Evolutionary conservation across 1,139 yeast species (phyloP).

Genomic region (Magnusiomyces sp.): DNA sequence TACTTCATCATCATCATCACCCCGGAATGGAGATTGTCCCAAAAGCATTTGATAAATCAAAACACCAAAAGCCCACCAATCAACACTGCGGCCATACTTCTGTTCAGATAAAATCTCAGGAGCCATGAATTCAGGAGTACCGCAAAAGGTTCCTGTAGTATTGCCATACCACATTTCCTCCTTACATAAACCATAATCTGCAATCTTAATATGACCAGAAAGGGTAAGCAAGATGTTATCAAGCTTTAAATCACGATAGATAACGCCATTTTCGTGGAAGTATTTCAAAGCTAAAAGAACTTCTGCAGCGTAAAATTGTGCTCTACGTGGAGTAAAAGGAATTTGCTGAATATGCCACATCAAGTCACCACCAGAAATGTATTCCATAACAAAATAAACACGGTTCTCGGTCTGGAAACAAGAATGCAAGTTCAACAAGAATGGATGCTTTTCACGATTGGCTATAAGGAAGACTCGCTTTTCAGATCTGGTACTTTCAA

Average conservation of each 20-base stretch:
- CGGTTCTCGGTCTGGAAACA: constrained; percentile 98
- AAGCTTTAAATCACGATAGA: constrained; percentile 90
- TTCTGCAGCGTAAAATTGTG: constrained; percentile 95
- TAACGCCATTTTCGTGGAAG: constrained; percentile 92
- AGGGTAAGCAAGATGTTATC: constrained; percentile 86
- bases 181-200: constrained; percentile 94
- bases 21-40: constrained; percentile 95
- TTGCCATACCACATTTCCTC: constrained; percentile 90
- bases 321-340: constrained; percentile 79
- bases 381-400: constrained; percentile 96
- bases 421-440: constrained; percentile 80
- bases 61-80: constrained; percentile 99
- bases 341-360: constrained; percentile 99
- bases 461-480: constrained; percentile 89
- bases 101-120: constrained; percentile 94
- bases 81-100: constrained; percentile 87
- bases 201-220: constrained; percentile 93
- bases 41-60: constrained; percentile 89
- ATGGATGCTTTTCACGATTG: constrained; percentile 85
- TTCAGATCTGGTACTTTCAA: constrained; percentile 88
- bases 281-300: constrained; percentile 83
- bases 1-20: constrained; percentile 97
- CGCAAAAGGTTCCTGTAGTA: constrained; percentile 94
- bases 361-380: constrained; percentile 93
- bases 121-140: constrained; percentile 99